These are phyloP conservation scores for Metschnikowia bowlesiae DNA, from an alignment of 805 yeast species.

Conservation along the genomic window DNA sequence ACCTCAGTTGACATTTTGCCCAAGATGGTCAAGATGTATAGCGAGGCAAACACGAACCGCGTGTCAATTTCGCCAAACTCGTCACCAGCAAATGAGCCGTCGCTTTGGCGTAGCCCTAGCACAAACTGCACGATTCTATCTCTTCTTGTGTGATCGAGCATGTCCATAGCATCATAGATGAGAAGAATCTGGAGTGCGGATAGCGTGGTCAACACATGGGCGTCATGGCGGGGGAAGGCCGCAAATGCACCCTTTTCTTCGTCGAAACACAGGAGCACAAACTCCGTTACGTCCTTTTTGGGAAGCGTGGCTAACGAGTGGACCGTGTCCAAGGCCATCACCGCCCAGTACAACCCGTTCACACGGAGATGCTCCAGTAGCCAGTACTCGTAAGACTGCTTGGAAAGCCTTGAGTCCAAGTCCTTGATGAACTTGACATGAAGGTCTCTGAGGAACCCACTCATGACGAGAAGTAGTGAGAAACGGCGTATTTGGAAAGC, in stretches of 20 bases:
- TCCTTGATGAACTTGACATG: slow-evolving; percentile 35
- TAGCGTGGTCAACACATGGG: slow-evolving; percentile 78
- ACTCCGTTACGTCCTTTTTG: slow-evolving; percentile 59
- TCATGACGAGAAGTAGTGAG: background rate
- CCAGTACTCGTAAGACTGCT: slow-evolving; percentile 73
- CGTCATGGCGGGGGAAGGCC: slow-evolving; percentile 84
- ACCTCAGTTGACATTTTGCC: slow-evolving; percentile 54
- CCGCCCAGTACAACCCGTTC: slow-evolving; percentile 95
- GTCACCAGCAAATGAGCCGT: slow-evolving; percentile 89
- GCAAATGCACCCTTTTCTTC: slow-evolving; percentile 73
- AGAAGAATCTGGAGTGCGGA: slow-evolving; percentile 80
- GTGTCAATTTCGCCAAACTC: slow-evolving; percentile 90
- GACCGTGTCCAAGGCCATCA: slow-evolving; percentile 66
- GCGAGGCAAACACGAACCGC: slow-evolving; percentile 79
- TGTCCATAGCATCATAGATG: slow-evolving; percentile 52
- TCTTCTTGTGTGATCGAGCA: slow-evolving; percentile 26
- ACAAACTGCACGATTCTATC: slow-evolving; percentile 26
- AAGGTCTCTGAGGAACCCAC: slow-evolving; percentile 7
- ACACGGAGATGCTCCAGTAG: slow-evolving; percentile 82
- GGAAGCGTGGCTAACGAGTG: slow-evolving; percentile 51
- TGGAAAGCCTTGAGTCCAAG: slow-evolving; percentile 29
- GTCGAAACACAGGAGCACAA: slow-evolving; percentile 65
- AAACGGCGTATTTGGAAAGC: background rate
- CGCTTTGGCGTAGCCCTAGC: slow-evolving; percentile 43
- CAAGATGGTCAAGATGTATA: slow-evolving; percentile 67